Evolutionary conservation across 176 grass and related monocot genomes (phyloP).

Genomic region (Themeda triandra): DNA sequence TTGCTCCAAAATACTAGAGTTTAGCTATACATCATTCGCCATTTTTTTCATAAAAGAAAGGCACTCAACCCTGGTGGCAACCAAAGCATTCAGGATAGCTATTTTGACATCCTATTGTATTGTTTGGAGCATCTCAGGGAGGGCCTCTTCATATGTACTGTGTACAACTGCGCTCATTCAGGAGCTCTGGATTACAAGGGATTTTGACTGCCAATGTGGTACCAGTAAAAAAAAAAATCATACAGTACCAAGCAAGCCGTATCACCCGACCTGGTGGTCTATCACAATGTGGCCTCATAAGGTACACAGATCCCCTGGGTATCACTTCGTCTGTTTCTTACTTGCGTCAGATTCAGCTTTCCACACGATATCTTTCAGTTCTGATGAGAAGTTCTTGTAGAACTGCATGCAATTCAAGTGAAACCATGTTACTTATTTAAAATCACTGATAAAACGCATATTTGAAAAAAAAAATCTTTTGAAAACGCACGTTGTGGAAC

Average conservation of each 20-base stretch:
- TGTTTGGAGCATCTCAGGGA: not conserved
- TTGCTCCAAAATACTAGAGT: not conserved
- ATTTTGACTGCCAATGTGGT: not conserved
- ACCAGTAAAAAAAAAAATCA: not conserved
- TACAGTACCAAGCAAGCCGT: not conserved
- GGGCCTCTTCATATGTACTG: slow-evolving; percentile 26
- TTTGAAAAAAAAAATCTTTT: not conserved
- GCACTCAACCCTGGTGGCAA: slow-evolving; percentile 17
- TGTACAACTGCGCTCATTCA: slow-evolving; percentile 5
- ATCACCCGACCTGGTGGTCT: not conserved
- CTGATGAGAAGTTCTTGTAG: slow-evolving; percentile 86
- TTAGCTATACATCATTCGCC: not conserved
- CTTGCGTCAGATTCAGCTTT: slow-evolving; percentile 71
- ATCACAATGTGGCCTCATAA: not conserved
- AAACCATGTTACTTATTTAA: not conserved
- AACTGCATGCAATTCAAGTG: slow-evolving; percentile 49
- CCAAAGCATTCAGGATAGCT: not conserved
- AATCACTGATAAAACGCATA: not conserved
- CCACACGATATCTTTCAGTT: slow-evolving; percentile 92
- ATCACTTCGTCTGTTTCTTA: slow-evolving; percentile 28
- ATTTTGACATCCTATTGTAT: slow-evolving; percentile 26
- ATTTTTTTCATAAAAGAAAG: not conserved
- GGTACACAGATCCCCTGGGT: not conserved
- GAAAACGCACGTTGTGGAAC: slow-evolving; percentile 73
- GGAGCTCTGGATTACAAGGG: not conserved